These are phyloP conservation scores for Spathaspora hagerdaliae DNA, from an alignment of 805 yeast genomes.

Conservation along the genomic window DNA sequence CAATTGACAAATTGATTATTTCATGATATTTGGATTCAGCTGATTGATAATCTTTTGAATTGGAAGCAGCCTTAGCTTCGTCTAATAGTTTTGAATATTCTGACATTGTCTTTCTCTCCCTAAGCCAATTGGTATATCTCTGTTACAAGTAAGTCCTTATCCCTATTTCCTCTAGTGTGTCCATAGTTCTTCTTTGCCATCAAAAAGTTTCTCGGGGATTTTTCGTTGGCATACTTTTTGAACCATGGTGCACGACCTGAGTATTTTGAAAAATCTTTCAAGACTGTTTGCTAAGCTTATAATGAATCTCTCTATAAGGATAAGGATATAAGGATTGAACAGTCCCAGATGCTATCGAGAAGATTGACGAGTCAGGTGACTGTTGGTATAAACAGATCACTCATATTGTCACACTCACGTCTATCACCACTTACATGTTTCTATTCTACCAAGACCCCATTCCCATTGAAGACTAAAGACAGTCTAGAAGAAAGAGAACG, in stretches of 20 bases:
- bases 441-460: slow-evolving; percentile 18
- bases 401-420: too few relatives aligned
- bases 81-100: slow-evolving; percentile 32
- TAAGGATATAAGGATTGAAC: background rate
- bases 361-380: background rate
- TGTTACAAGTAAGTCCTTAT: too few relatives aligned
- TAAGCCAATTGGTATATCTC: too few relatives aligned
- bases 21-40: slow-evolving; percentile 62
- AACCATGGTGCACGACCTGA: too few relatives aligned
- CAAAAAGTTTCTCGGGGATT: too few relatives aligned
- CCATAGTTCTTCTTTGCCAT: too few relatives aligned
- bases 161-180: too few relatives aligned
- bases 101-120: slow-evolving; percentile 12
- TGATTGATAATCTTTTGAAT: slow-evolving; percentile 41
- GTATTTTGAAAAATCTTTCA: too few relatives aligned
- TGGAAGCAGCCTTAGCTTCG: slow-evolving; percentile 59
- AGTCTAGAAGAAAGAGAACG: slow-evolving; percentile 15
- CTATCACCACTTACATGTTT: background rate
- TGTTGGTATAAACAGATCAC: background rate
- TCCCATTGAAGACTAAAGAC: slow-evolving; percentile 31
- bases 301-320: too few relatives aligned
- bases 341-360: background rate
- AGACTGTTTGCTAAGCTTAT: too few relatives aligned
- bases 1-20: slow-evolving; percentile 22
- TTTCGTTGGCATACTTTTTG: too few relatives aligned